phyloP scores from a whole-genome alignment of 2,329 filamentous ascomycete species.

The Aaosphaeria pasadenensis region DNA sequence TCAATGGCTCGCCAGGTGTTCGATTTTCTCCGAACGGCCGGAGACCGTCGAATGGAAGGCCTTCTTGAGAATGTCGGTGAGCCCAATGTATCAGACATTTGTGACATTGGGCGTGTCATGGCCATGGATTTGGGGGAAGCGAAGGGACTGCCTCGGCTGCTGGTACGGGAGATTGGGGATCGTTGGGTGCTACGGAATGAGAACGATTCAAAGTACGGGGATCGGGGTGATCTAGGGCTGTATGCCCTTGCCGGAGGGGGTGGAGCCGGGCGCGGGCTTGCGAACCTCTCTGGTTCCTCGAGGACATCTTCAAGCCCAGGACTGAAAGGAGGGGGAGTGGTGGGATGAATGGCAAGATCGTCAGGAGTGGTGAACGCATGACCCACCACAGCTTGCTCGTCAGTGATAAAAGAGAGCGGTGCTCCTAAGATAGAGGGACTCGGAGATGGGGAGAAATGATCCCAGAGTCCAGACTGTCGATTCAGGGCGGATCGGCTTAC shows the following conservation, averaged over 20 bases:
- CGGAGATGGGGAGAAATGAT: slow-evolving; percentile 16
- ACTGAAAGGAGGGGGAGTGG: slow-evolving; percentile 42
- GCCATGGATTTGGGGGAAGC: slow-evolving; percentile 20
- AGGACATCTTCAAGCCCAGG: slow-evolving; percentile 35
- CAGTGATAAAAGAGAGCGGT: slow-evolving; percentile 23
- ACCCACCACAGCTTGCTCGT: slow-evolving; percentile 27
- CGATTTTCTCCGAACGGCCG: slow-evolving; percentile 24
- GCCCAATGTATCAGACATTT: slow-evolving; percentile 46
- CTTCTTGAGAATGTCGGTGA: slow-evolving; percentile 37
- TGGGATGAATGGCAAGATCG: slow-evolving; percentile 36
- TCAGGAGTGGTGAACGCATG: slow-evolving; percentile 45
- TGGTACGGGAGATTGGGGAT: slow-evolving; percentile 15
- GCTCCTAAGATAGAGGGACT: slow-evolving; percentile 13
- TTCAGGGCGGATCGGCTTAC: slow-evolving; percentile 14
- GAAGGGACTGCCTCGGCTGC: slow-evolving; percentile 19
- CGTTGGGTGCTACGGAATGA: slow-evolving; percentile 20
- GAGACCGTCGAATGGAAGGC: slow-evolving; percentile 17
- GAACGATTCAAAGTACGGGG: slow-evolving; percentile 25
- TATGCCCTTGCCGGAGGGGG: slow-evolving; percentile 19
- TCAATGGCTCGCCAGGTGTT: slow-evolving; percentile 37
- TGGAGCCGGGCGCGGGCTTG: slow-evolving; percentile 32
- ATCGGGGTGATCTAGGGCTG: slow-evolving; percentile 20
- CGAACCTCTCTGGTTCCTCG: slow-evolving; percentile 35
- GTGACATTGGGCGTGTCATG: slow-evolving; percentile 31
- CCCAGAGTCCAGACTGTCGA: slow-evolving; percentile 33